Evolutionary conservation across 1,139 yeast species (phyloP), one percentile per base, ranked within the genome.

Genomic region (Chernovozyma sophiae-reginae): DNA sequence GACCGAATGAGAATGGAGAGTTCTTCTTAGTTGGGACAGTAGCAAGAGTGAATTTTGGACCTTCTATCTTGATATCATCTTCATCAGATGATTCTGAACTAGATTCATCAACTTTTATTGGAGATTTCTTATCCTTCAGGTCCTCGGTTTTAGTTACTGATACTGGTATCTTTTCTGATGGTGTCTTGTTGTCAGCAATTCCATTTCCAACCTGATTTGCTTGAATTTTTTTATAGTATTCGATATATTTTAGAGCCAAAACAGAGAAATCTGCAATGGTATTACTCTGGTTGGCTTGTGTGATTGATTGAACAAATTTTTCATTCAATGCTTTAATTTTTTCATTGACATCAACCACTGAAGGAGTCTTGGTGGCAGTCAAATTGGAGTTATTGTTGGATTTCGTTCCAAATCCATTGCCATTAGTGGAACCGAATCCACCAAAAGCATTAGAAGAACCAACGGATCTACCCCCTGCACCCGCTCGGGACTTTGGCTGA

Each of bases 321-420:
- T 76, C 74, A 55, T 86, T 86, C 53, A 87, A 68, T 1, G 95
- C 95, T 49, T 72, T 76, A 26, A 80, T 55, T 49, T 78, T 77
- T 13, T 59, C 62, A 30, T 64, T 54, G 37, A 52, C 59, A 22
- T 60, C 55, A 20, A 40, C 43, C 4, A 34, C 27, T 15, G 32
- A 31, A 10, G 38, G 14, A 14, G 38, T 24, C 18, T 34, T 16
- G 3, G 41, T 16, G 25, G 34, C 28, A 18, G 38, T 28, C 6
- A 39, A 25, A 14, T 34, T 17, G 17, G 33, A 30, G 3, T 38
- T 16, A n/a, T 34, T 25, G 12, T 33, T 18, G 17, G 37, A 11
- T 4, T 18, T 22, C 32, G 22, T 29, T 11, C 34, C 33, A 30
- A 40, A 34, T 8, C 47, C 47, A 33, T 29, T 38, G 15, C 25